Percentiles rank a stretch among this genome's conserved stretches.
These are phyloP conservation scores for Candida oleophila DNA, from an alignment of 805 yeast species.

Conservation along the genomic window DNA sequence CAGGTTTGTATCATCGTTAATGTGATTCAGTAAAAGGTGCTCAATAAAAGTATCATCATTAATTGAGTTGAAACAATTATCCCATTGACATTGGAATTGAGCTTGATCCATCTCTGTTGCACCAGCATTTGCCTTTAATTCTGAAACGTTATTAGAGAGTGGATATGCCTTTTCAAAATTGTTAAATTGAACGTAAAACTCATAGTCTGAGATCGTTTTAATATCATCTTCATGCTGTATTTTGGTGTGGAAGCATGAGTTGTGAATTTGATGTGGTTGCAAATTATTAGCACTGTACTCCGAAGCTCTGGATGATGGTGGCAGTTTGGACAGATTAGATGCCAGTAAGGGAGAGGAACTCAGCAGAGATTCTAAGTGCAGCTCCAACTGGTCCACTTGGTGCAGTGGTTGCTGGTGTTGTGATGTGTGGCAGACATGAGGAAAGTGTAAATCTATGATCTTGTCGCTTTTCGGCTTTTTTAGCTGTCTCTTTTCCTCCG, in stretches of 20 bases:
- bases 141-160: neutral
- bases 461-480: neutral
- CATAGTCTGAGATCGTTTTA: conserved; percentile 29
- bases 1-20: neutral
- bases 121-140: no score
- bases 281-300: neutral
- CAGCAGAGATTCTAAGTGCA: neutral
- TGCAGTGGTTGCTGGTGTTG: neutral
- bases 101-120: conserved; percentile 3
- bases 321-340: neutral
- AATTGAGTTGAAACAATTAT: conserved; percentile 50
- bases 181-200: conserved; percentile 36
- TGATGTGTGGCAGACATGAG: conserved; percentile 35
- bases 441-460: conserved; percentile 29
- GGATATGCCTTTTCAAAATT: conserved; percentile 21
- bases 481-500: conserved; percentile 3
- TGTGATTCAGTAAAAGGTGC: conserved; percentile 20
- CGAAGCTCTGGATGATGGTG: neutral
- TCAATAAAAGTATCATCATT: conserved; percentile 29
- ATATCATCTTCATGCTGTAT: conserved; percentile 23
- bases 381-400: neutral
- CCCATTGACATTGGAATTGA: conserved; percentile 61
- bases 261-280: conserved; percentile 27
- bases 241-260: conserved; percentile 47
- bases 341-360: neutral